These are phyloP conservation scores for Plantago coronopus DNA, from an alignment of 305 asterid species.

Conservation along the genomic window DNA sequence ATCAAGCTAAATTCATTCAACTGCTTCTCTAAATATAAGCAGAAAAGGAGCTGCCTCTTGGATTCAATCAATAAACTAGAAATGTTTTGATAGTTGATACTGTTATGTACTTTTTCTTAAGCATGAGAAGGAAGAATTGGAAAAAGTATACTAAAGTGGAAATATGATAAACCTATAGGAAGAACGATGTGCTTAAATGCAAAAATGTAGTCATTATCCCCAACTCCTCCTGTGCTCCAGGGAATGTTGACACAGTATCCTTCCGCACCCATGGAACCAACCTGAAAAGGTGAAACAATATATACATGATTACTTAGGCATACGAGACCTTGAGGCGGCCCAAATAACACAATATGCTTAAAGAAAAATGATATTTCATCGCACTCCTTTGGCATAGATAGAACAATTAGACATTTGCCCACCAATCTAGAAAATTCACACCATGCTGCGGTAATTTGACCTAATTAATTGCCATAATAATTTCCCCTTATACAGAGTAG, in stretches of 20 bases:
- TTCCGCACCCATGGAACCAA: conserved; percentile 88
- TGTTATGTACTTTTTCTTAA: no score
- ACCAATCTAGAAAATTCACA: no score
- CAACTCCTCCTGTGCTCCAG: conserved; percentile 94
- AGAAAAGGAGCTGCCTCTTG: no score
- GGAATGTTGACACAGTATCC: conserved; percentile 96
- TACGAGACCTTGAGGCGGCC: conserved; percentile 14
- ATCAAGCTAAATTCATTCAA: no score
- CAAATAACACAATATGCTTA: conserved; percentile 18
- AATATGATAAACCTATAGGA: conserved; percentile 66
- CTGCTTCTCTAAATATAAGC: no score
- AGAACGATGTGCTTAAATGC: conserved; percentile 90
- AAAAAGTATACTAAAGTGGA: no score
- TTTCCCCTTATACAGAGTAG: no score
- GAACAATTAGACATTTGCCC: neutral
- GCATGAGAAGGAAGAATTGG: no score
- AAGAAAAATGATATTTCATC: conserved; percentile 12
- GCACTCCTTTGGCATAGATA: conserved; percentile 17
- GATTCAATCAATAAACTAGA: no score
- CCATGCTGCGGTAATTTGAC: no score
- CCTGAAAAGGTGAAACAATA: conserved; percentile 42
- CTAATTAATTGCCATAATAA: no score
- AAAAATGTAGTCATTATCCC: conserved; percentile 87
- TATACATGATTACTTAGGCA: conserved; percentile 15
- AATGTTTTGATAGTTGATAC: no score